These are phyloP conservation scores for Chaetomiaceae sp. DNA, from an alignment of 2,329 filamentous ascomycete species.

Conservation along the genomic window DNA sequence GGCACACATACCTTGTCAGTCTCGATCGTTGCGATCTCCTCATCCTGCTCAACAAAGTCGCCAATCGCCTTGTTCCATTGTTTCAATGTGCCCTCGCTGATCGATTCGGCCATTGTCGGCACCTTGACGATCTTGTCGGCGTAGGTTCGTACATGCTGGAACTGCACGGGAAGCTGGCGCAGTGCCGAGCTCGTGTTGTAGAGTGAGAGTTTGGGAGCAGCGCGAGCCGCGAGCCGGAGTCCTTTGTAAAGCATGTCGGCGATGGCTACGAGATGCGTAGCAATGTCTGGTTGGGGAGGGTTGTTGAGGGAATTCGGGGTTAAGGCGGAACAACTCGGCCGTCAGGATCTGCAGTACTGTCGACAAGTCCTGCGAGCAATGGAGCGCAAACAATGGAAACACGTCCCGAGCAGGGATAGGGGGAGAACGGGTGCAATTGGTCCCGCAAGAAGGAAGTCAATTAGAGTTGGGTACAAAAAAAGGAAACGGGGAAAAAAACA, in stretches of 20 bases:
- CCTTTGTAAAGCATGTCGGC: constrained; percentile 25
- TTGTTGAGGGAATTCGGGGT: constrained; percentile 19
- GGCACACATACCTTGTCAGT: constrained; percentile 76
- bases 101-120: constrained; percentile 97
- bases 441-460: background rate
- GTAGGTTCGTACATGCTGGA: constrained; percentile 56
- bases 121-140: constrained; percentile 89
- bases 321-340: constrained; percentile 6
- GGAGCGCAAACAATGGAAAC: background rate
- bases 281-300: background rate
- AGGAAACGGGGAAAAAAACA: constrained; percentile 6
- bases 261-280: no score
- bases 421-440: background rate
- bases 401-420: background rate
- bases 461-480: constrained; percentile 3
- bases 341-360: constrained; percentile 11
- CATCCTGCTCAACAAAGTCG: constrained; percentile 90
- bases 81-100: constrained; percentile 94
- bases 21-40: constrained; percentile 98
- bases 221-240: constrained; percentile 25
- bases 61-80: constrained; percentile 90
- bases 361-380: background rate
- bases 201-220: constrained; percentile 22
- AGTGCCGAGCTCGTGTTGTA: constrained; percentile 23
- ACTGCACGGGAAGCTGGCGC: constrained; percentile 43